These are phyloP conservation scores for Aspergillus sclerotioniger DNA, from an alignment of 495 filamentous ascomycete species.

Conservation along the genomic window DNA sequence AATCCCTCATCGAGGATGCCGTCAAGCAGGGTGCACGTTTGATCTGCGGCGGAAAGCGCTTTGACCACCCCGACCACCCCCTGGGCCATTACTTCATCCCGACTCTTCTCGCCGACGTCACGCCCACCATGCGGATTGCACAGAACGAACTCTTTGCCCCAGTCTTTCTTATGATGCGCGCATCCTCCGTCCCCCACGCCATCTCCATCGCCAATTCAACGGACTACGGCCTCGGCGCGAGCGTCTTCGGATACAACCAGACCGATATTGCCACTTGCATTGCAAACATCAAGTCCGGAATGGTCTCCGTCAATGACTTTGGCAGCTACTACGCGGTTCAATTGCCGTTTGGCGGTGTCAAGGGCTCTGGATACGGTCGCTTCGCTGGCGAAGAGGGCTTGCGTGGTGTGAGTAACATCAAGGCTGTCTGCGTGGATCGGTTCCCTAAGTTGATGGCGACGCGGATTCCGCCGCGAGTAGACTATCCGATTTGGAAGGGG, in stretches of 20 bases:
- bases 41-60: slow-evolving; percentile 75
- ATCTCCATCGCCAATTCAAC: slow-evolving; percentile 75
- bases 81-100: slow-evolving; percentile 89
- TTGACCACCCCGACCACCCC: slow-evolving; percentile 65
- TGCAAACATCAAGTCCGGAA: slow-evolving; percentile 70
- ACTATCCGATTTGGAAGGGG: slow-evolving; percentile 68
- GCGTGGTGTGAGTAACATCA: slow-evolving; percentile 77
- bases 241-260: slow-evolving; percentile 67
- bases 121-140: slow-evolving; percentile 74
- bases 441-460: slow-evolving; percentile 59
- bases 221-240: slow-evolving; percentile 72
- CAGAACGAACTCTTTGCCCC: slow-evolving; percentile 91
- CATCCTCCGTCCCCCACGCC: slow-evolving; percentile 57
- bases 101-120: slow-evolving; percentile 85
- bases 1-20: slow-evolving; percentile 71
- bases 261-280: slow-evolving; percentile 58
- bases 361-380: slow-evolving; percentile 85
- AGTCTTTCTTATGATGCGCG: slow-evolving; percentile 78
- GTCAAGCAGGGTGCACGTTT: slow-evolving; percentile 73
- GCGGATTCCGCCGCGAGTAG: slow-evolving; percentile 70
- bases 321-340: slow-evolving; percentile 88
- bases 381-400: slow-evolving; percentile 93
- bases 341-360: slow-evolving; percentile 86
- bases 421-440: slow-evolving; percentile 79
- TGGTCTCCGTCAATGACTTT: slow-evolving; percentile 95